Base-by-base conservation (phyloP, 108 stramenopile species). In the Cyclotella baltica region DNA sequence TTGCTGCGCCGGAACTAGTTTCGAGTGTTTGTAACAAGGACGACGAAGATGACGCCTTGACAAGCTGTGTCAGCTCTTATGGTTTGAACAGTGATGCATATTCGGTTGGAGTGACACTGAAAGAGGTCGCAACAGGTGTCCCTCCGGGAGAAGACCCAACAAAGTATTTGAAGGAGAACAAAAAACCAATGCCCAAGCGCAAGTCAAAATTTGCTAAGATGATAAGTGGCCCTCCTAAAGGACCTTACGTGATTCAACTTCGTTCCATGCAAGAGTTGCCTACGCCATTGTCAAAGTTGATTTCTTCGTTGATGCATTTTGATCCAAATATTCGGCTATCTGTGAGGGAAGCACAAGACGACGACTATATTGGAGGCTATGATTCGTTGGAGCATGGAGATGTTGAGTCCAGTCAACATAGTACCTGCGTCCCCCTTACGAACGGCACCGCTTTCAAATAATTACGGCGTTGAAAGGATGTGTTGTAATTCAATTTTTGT, bases 61-160 rank as follows among this genome's bases (percentile, higher is more conserved):
- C 88, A 15, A 80, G 85, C 29, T 90, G 88, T 69, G 91, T 94
- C n/a, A 87, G 89, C 5, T 86, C 89, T 53, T 94, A 94, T 67
- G 89, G 89, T 30, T 83, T 94, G 89, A 94, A 90, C 58, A 82
- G 86, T n/a, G 93, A 94, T 78, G 88, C 93, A 0, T 94, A 90
- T 74, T 86, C 90, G 18, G 90, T 92, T 1, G 93, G 93, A n/a
- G 87, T 87, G 78, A 94, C 93, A 15, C 40, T 94, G 61, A 83
- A 83, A n/a, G 88, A 90, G 30, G 75, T 89, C 13, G 65, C 88
- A 50, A 92, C 91, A 2, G 93, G 93, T 20, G 89, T 94, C 4
- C 93, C 93, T 62, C 90, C 93, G n/a, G 90, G 90, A 63, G 83
- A 83, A 52, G 62, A 80, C 31, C 40, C 34, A n/a, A 35, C 31